A percentile compares a stretch with the other conserved stretches of the same genome.
Evolutionary conservation across 495 filamentous ascomycete genomes (phyloP).

Genomic region (Penicillium ochrochloron): DNA sequence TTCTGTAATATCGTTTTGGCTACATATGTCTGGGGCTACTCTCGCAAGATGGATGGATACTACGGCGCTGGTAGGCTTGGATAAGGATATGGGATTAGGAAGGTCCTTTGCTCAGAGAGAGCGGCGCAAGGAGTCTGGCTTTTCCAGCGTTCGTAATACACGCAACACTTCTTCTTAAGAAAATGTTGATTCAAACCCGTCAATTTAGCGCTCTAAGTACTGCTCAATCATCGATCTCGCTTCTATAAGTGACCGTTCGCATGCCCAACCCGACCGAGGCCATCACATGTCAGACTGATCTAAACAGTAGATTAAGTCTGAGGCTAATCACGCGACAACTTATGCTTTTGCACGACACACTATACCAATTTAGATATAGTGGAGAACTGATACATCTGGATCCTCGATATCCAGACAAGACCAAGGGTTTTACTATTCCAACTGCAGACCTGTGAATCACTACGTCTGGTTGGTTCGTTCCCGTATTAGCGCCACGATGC

Average conservation of each 20-base stretch:
- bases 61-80: conserved; percentile 14
- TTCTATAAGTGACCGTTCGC: no score
- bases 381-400: no score
- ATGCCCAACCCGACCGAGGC: no score
- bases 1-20: conserved; percentile 15
- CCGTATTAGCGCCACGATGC: no score
- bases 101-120: neutral
- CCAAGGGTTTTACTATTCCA: no score
- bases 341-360: no score
- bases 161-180: neutral
- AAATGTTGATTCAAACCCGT: neutral
- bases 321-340: no score
- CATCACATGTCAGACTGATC: no score
- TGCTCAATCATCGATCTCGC: neutral
- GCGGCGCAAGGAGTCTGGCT: conserved; percentile 1
- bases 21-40: neutral
- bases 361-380: no score
- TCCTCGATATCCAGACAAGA: no score
- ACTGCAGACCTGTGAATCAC: no score
- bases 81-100: neutral
- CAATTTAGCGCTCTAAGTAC: neutral
- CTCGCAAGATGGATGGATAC: conserved; percentile 2
- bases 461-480: no score
- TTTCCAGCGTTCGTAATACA: neutral
- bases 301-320: neutral